These are phyloP conservation scores for Murraya koenigii DNA, from an alignment of 345 rosid genomes.

Conservation along the genomic window DNA sequence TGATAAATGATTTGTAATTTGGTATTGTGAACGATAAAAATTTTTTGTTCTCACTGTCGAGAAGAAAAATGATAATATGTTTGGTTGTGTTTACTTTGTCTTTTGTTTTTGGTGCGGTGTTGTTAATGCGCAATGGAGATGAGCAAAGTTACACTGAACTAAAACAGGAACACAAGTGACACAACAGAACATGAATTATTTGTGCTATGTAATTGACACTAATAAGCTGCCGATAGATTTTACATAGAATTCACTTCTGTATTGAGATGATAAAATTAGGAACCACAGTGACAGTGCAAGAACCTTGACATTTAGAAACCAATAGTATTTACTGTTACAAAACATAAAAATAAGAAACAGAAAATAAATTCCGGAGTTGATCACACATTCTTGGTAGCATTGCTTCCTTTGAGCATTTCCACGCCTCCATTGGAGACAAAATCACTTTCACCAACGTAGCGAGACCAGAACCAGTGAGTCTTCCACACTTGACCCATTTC, in stretches of 20 bases:
- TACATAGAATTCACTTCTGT: background rate
- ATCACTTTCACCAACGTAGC: constrained; percentile 36
- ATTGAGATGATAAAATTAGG: background rate
- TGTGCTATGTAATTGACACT: background rate
- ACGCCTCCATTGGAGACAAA: constrained; percentile 20
- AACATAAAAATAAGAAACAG: background rate
- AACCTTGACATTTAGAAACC: constrained; percentile 14
- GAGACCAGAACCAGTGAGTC: constrained; percentile 66
- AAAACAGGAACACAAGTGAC: background rate
- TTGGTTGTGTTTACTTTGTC: background rate
- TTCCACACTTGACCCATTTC: constrained; percentile 66
- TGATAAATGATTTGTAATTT: too few relatives aligned
- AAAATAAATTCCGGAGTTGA: background rate
- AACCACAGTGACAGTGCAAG: background rate
- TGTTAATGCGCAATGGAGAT: background rate
- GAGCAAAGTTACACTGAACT: background rate
- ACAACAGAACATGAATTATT: background rate
- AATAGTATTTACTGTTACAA: constrained; percentile 22
- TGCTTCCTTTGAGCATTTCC: constrained; percentile 51
- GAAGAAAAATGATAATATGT: too few relatives aligned
- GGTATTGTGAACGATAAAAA: too few relatives aligned
- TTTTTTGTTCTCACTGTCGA: too few relatives aligned
- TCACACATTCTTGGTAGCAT: constrained; percentile 30
- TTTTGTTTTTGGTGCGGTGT: background rate
- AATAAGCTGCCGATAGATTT: background rate